These are phyloP conservation scores for Venturia asperata DNA, from an alignment of 2,329 filamentous ascomycete species.

Conservation along the genomic window DNA sequence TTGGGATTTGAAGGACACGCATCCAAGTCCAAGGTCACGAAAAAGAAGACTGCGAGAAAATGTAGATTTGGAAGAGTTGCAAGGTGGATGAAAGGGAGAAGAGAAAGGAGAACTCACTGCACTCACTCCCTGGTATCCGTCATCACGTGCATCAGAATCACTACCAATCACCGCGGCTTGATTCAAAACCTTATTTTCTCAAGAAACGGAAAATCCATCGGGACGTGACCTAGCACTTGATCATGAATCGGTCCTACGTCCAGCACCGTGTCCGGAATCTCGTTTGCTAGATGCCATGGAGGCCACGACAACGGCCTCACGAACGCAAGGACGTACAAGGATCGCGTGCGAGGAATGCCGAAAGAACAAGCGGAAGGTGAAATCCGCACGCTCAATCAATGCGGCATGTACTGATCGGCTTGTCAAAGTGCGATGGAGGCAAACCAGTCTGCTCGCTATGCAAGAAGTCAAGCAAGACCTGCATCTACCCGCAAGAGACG, in stretches of 20 bases:
- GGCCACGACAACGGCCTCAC: background rate
- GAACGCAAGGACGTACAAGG: constrained; percentile 2
- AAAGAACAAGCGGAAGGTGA: constrained; percentile 14
- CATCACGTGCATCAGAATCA: background rate
- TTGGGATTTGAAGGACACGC: too few relatives aligned
- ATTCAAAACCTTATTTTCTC: background rate
- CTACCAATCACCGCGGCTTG: background rate
- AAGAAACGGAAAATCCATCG: background rate
- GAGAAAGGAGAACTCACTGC: background rate
- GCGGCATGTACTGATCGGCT: background rate
- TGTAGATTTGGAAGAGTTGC: background rate
- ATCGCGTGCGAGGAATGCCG: constrained; percentile 9
- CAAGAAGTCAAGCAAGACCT: constrained; percentile 3
- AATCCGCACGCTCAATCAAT: background rate
- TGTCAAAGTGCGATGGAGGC: background rate
- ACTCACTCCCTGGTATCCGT: too few relatives aligned
- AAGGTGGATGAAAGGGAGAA: background rate
- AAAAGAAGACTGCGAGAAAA: too few relatives aligned
- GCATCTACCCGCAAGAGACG: background rate
- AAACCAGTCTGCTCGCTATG: constrained; percentile 1
- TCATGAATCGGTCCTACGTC: background rate
- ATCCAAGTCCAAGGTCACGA: too few relatives aligned
- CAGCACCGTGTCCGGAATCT: background rate
- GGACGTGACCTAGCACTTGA: background rate
- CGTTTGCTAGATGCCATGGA: background rate